A percentile compares a stretch with the other conserved stretches of the same genome.
These are phyloP conservation scores for Erodium texanum DNA, from an alignment of 441 rosid species.

Conservation along the genomic window DNA sequence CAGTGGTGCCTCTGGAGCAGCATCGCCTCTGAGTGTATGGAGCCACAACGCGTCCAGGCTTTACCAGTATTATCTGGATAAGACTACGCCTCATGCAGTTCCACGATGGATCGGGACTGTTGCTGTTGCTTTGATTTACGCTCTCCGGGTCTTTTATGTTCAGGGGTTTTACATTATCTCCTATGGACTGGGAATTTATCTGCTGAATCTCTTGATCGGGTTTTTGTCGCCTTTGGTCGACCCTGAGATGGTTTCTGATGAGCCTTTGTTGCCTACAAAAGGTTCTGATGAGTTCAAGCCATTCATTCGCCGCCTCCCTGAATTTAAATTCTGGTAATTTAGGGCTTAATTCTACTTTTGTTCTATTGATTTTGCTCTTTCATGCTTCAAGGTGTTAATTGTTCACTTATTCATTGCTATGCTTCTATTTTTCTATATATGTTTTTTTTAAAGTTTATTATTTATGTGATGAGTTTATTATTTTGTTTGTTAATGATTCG, in stretches of 20 bases:
- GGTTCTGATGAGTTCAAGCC: conserved; percentile 97
- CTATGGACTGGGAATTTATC: conserved; percentile 82
- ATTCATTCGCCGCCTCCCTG: conserved; percentile 81
- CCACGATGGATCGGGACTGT: conserved; percentile 81
- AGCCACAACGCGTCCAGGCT: conserved; percentile 38
- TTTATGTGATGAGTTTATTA: too few relatives aligned
- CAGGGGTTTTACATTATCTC: conserved; percentile 81
- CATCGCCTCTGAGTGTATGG: conserved; percentile 47
- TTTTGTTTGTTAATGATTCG: too few relatives aligned
- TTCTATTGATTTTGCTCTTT: neutral
- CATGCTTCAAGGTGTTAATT: too few relatives aligned
- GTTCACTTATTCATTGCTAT: too few relatives aligned
- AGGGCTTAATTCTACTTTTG: neutral
- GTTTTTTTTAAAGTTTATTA: too few relatives aligned
- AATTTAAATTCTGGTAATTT: conserved; percentile 86
- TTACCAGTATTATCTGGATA: conserved; percentile 76
- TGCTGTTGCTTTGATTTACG: conserved; percentile 40
- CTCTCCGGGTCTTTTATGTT: conserved; percentile 50
- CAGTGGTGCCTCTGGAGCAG: conserved; percentile 40
- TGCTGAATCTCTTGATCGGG: conserved; percentile 77
- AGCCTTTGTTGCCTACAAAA: conserved; percentile 72
- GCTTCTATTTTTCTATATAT: too few relatives aligned
- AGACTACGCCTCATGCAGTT: conserved; percentile 61
- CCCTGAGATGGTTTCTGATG: conserved; percentile 67
- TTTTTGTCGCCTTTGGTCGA: conserved; percentile 88